phyloP scores from a whole-genome alignment of 441 rosid species.

The Jatropha multifida region DNA sequence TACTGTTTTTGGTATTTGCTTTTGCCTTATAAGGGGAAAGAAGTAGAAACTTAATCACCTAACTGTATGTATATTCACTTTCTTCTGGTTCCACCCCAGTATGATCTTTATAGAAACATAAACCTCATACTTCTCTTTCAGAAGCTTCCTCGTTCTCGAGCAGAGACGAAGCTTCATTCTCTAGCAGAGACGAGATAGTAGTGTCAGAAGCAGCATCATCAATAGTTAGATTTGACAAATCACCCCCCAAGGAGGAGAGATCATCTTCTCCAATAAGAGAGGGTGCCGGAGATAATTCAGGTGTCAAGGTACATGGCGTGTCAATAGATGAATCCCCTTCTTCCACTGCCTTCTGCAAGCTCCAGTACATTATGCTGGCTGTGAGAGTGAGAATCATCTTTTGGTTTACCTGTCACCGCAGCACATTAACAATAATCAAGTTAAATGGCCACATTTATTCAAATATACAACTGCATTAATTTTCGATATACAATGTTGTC shows the following conservation, averaged over 20 bases:
- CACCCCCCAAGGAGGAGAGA: conserved; percentile 57
- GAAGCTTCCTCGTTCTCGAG: conserved; percentile 47
- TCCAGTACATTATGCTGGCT: conserved; percentile 94
- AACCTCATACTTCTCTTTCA: conserved; percentile 17
- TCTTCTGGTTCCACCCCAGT: not conserved
- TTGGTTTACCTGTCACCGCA: conserved; percentile 74
- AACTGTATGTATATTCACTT: conserved; percentile 13
- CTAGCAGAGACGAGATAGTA: conserved; percentile 48
- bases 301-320: conserved; percentile 34
- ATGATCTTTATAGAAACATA: not conserved
- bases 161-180: conserved; percentile 54
- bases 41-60: not conserved
- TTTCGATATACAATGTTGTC: not conserved
- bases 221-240: conserved; percentile 49
- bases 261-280: conserved; percentile 80
- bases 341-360: conserved; percentile 65
- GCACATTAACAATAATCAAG: conserved; percentile 7
- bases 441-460: not conserved
- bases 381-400: conserved; percentile 92
- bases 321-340: conserved; percentile 47
- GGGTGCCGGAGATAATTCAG: conserved; percentile 64
- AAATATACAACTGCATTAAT: not conserved
- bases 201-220: conserved; percentile 61
- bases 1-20: no score
- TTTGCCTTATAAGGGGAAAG: not conserved